Base-by-base conservation (phyloP, 148 eudicot species). In the Dianthus caryophyllus region DNA sequence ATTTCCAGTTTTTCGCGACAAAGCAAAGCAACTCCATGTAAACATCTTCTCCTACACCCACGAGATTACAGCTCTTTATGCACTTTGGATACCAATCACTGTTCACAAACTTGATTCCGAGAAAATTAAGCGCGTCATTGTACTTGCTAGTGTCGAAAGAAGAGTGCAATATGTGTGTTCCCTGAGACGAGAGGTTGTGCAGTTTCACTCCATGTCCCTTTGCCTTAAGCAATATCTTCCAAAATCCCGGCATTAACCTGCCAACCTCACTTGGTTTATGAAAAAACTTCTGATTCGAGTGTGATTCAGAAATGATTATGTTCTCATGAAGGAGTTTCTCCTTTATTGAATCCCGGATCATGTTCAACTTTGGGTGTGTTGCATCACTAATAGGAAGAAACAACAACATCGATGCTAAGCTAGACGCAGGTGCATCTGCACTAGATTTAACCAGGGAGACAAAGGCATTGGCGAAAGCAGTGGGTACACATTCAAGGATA, bases 61-160 rank as follows among this genome's bases (percentile, higher is more conserved):
- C 79, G 56, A 88, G 78, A 73, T 86, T 81, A 61, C 85, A 84
- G 73, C 87, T 80, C 60, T 66, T 62, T 33, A 89, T 81, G 78
- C 89, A 86, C 65, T 75, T 81, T 9, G 86, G 61, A 56, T 89
- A 86, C 96, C 96, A 89, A 29, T 76, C 87, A 33, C 39, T 27
- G 21, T 69, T 82, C 24, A 86, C 84, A 29, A 47, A 49, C 31
- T 63, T 9, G 30, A 89, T 76, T n/a, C 73, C 87, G 63, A 89
- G 75, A 73, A 86, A 89, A 0, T 67, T n/a, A 49, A 86, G 77
- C 30, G 75, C 46, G 1, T 68, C 68, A 64, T 80, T 46, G 64
- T 86, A 86, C 65, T 74, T 68, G 9, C 59, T 66, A 9, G 0
- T 18, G 76, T 89, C 96, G 18, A 89, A 84, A n/a, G 84, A 78